A percentile compares a stretch with the other conserved stretches of the same genome.
These are phyloP conservation scores for Sicyos baderoa DNA, from an alignment of 306 rosid genomes.

Conservation along the genomic window DNA sequence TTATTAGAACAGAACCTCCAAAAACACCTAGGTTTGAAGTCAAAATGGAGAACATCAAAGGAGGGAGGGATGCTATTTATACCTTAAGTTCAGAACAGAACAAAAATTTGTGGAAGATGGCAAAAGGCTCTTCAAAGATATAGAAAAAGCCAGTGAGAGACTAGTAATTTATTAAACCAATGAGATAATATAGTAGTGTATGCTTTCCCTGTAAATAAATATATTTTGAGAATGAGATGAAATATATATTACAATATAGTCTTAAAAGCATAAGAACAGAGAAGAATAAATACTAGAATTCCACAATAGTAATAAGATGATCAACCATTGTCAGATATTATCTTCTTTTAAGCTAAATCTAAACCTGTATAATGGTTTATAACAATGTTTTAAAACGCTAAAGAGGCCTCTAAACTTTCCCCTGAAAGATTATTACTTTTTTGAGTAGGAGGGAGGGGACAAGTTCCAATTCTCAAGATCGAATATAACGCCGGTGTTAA, in stretches of 20 bases:
- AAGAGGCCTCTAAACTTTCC: too few relatives aligned
- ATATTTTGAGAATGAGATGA: background rate
- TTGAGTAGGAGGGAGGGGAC: too few relatives aligned
- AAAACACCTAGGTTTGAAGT: background rate
- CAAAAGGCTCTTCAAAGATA: slow-evolving; percentile 9
- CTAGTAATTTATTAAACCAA: slow-evolving; percentile 11
- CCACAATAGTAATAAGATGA: background rate
- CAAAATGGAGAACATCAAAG: background rate
- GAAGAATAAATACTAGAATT: background rate
- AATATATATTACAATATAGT: background rate
- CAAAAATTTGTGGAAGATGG: background rate
- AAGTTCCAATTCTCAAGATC: too few relatives aligned
- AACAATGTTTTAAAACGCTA: too few relatives aligned
- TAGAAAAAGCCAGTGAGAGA: slow-evolving; percentile 19
- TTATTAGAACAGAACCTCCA: background rate
- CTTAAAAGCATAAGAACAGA: background rate
- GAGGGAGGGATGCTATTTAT: background rate
- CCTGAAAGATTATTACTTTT: too few relatives aligned
- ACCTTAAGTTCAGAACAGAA: slow-evolving; percentile 15
- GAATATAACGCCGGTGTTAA: too few relatives aligned
- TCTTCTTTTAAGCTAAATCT: background rate
- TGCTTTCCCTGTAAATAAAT: slow-evolving; percentile 12
- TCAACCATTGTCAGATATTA: background rate
- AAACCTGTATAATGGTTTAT: too few relatives aligned
- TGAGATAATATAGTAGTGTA: background rate